phyloP scores from a whole-genome alignment of 495 filamentous ascomycete species.

The Hypoxylon perforatum region DNA sequence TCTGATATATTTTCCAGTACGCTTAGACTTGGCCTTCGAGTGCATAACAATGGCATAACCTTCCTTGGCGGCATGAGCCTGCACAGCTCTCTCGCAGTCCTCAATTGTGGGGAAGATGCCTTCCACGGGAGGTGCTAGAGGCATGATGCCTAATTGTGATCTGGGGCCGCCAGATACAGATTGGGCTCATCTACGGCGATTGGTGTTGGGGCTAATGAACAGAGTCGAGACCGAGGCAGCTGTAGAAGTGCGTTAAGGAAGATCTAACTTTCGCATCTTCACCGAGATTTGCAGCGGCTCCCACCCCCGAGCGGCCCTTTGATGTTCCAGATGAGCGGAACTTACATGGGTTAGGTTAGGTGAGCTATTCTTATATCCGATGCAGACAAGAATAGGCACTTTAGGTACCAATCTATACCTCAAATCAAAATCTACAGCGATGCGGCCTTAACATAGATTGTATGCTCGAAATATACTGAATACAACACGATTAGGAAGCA shows the following conservation, averaged over 20 bases:
- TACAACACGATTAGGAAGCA: too few relatives aligned
- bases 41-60: slow-evolving; percentile 45
- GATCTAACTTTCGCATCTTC: slow-evolving; percentile 22
- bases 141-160: slow-evolving; percentile 25
- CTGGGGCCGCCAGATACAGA: neutral
- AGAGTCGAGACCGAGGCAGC: slow-evolving; percentile 19
- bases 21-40: slow-evolving; percentile 43
- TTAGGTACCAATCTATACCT: too few relatives aligned
- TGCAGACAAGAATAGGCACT: too few relatives aligned
- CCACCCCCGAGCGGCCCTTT: slow-evolving; percentile 6
- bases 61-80: slow-evolving; percentile 43
- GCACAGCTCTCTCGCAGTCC: slow-evolving; percentile 37
- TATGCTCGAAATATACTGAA: too few relatives aligned
- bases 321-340: neutral
- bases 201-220: neutral
- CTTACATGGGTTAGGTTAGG: neutral
- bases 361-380: too few relatives aligned
- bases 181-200: neutral
- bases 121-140: slow-evolving; percentile 42
- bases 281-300: neutral
- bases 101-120: slow-evolving; percentile 41
- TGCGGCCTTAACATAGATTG: too few relatives aligned
- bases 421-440: too few relatives aligned
- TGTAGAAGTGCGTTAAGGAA: slow-evolving; percentile 34
- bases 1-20: slow-evolving; percentile 44